Base-by-base conservation (phyloP, 2,329 filamentous ascomycete genomes). In the Alternaria angustiovoidea region DNA sequence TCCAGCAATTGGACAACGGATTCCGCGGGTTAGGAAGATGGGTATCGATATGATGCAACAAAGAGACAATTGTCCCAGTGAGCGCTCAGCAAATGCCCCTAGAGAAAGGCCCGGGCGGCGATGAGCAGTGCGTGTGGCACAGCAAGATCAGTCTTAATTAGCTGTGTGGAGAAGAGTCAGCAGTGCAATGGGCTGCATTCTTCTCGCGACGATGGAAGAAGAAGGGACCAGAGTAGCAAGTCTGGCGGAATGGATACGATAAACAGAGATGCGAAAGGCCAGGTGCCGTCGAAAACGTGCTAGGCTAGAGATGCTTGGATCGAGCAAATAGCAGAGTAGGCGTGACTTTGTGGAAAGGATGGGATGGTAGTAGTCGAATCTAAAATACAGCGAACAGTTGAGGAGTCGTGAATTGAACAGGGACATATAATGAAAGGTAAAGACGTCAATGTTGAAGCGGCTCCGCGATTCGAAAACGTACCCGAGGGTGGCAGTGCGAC, bases 381-480 rank as follows among this genome's bases (percentile, higher is more conserved):
- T 49, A 58, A 30, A 47, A 51, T 61, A 56, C 53, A 52, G 64
- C 58, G 61, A 39, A 47, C n/a, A 55, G 44, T 34, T 51, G 24
- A 38, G 22, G 49, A 36, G 47, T 47, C n/a, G 30, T 18, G 57
- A 57, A 57, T 48, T 62, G 54, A 58, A 48, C 39, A 59, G 53
- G 54, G 61, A 52, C 44, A 56, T 59, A 34, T 56, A 49, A 57
- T 58, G 61, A 53, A 66, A 64, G 61, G 60, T 61, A 54, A 62
- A 61, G 58, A 63, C 52, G 64, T 54, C 59, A 47, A 51, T 56
- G 57, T 53, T 49, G 61, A 65, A 51, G 74, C 73, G 75, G 75
- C 75, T 78, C 75, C 77, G 75, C 71, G 65, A 67, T 63, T 68
- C 67, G 63, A 63, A 64, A 68, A 76, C 75, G 64, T 78, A 78